Evolutionary conservation across 140 eudicot species (phyloP).

Genomic region (Oenanthe javanica): DNA sequence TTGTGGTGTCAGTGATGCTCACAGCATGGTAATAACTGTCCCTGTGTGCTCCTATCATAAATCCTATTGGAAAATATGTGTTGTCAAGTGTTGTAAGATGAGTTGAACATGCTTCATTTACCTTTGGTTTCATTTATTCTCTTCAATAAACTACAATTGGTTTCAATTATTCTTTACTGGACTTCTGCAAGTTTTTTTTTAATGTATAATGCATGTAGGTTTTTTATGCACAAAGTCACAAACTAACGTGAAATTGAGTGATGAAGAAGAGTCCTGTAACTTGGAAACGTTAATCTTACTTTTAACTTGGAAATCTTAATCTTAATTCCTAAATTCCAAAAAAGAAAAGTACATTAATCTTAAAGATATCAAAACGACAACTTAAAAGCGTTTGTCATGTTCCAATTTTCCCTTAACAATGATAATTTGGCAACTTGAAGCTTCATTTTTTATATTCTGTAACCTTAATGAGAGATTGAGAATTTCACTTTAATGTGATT

Average conservation of each 20-base stretch:
- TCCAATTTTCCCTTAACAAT: background rate
- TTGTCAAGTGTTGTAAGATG: background rate
- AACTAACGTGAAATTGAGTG: background rate
- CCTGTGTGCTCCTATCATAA: background rate
- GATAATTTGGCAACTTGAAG: background rate
- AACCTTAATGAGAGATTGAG: background rate
- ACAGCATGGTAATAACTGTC: constrained; percentile 65
- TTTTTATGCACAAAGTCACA: background rate
- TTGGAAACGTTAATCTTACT: background rate
- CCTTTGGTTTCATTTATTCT: background rate
- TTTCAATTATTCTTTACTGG: background rate
- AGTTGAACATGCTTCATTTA: background rate
- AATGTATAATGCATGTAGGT: background rate
- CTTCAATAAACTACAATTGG: background rate
- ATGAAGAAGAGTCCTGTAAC: background rate
- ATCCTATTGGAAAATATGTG: background rate
- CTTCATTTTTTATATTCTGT: background rate
- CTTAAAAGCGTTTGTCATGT: background rate
- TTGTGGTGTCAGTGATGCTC: constrained; percentile 91
- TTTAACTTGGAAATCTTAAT: background rate
- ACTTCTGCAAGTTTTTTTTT: background rate
- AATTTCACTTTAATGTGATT: background rate
- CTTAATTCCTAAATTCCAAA: background rate
- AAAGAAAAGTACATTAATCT: background rate
- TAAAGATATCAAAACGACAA: background rate